phyloP scores from a whole-genome alignment of 495 filamentous ascomycete genomes.

The Penicillium salamii region DNA sequence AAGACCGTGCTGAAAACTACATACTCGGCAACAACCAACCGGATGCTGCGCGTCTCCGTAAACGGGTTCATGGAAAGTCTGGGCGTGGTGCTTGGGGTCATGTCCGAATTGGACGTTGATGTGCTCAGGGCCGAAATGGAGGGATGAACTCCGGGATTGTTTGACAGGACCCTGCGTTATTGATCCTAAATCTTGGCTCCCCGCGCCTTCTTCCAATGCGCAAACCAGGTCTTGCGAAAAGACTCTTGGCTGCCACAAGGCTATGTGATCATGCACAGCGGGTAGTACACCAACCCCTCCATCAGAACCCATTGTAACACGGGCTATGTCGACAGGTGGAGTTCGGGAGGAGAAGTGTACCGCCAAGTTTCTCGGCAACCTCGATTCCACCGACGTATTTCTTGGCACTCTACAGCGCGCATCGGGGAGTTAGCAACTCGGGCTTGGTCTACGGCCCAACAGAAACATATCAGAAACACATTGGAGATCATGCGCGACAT shows the following conservation, averaged over 20 bases:
- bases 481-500: neutral
- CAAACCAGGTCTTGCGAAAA: neutral
- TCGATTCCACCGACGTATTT: conserved; percentile 15
- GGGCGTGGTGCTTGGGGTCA: conserved; percentile 76
- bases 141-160: conserved; percentile 14
- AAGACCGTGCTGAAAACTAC: conserved; percentile 65
- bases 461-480: neutral
- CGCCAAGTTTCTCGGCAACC: conserved; percentile 21
- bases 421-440: conserved; percentile 3
- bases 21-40: conserved; percentile 87
- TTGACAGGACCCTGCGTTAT: conserved; percentile 1
- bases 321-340: neutral
- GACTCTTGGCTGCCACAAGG: conserved; percentile 6
- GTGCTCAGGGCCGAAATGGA: conserved; percentile 50
- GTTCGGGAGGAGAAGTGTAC: conserved; percentile 2
- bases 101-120: conserved; percentile 87
- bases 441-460: neutral
- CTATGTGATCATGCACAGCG: neutral
- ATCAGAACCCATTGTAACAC: conserved; percentile 2
- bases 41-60: conserved; percentile 94
- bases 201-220: neutral
- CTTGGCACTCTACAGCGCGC: conserved; percentile 16
- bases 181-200: neutral
- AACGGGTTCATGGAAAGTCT: conserved; percentile 98
- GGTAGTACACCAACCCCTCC: conserved; percentile 4